A percentile compares a stretch with the other conserved stretches of the same genome.
Conservation (phyloP, 2,329 filamentous ascomycete genomes). For the Pseudogymnoascus sp. region DNA sequence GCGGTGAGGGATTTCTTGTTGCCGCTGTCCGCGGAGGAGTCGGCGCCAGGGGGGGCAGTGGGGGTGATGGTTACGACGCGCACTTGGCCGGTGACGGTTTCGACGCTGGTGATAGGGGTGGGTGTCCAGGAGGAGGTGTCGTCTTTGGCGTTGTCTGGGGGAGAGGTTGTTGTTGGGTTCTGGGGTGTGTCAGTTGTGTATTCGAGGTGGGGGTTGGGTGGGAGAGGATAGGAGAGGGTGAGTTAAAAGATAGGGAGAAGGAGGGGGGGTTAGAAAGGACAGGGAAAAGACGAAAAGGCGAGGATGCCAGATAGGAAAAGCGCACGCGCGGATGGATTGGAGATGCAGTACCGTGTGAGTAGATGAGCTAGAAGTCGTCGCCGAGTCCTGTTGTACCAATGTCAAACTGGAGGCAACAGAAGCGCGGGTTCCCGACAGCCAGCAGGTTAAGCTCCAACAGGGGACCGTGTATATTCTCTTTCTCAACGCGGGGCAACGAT, state of each 20-base stretch:
- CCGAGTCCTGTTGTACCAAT: slow-evolving; percentile 25
- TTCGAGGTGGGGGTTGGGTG: slow-evolving; percentile 13
- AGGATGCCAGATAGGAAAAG: not conserved
- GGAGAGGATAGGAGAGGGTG: not conserved
- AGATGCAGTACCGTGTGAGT: slow-evolving; percentile 1
- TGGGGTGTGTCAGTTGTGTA: slow-evolving; percentile 2
- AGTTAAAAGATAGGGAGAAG: not conserved
- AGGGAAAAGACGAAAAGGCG: not conserved
- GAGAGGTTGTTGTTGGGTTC: slow-evolving; percentile 12
- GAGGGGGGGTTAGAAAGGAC: not conserved
- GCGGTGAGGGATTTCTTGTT: slow-evolving; percentile 34
- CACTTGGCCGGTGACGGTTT: slow-evolving; percentile 52
- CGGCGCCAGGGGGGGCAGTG: no score
- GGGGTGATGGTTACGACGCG: slow-evolving; percentile 50
- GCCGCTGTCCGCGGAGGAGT: slow-evolving; percentile 18
- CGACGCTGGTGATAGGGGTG: slow-evolving; percentile 35
- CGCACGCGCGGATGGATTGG: not conserved
- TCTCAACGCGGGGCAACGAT: not conserved
- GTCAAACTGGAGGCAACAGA: slow-evolving; percentile 28
- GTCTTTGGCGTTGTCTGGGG: slow-evolving; percentile 14
- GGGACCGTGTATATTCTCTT: not conserved
- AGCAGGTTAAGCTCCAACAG: slow-evolving; percentile 7
- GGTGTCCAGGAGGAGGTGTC: slow-evolving; percentile 28
- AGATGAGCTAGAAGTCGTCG: slow-evolving; percentile 22
- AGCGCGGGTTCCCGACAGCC: not conserved